Evolutionary conservation across 2,329 filamentous ascomycete species (phyloP).

Genomic region (Stemphylium beticola): DNA sequence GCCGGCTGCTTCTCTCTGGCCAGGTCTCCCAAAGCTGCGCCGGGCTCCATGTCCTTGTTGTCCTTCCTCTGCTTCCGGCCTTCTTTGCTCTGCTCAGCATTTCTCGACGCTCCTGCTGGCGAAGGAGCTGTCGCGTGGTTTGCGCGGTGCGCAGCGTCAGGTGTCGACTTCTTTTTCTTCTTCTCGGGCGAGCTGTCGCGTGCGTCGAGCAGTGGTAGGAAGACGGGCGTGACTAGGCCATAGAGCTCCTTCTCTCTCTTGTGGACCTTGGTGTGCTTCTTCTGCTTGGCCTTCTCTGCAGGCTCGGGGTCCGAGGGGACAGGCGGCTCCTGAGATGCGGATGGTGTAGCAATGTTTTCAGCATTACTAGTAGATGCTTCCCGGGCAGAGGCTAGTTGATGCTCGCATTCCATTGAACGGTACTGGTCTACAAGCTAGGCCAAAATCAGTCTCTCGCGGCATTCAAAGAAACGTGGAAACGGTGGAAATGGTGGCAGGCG

Average conservation of each 20-base stretch:
- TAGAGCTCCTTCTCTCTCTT: constrained; percentile 48
- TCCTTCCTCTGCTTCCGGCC: constrained; percentile 24
- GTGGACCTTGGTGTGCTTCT: constrained; percentile 46
- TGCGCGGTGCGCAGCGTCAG: constrained; percentile 13
- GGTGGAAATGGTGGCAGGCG: neutral
- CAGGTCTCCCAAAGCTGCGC: constrained; percentile 11
- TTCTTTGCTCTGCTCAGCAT: constrained; percentile 33
- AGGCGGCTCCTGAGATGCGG: constrained; percentile 2
- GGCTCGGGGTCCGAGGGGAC: constrained; percentile 18
- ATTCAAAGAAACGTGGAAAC: constrained; percentile 5
- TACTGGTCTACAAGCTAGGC: constrained; percentile 43
- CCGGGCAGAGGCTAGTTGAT: constrained; percentile 19
- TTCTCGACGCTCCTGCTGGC: constrained; percentile 19
- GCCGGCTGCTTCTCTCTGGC: constrained; percentile 18
- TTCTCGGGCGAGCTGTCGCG: constrained; percentile 31
- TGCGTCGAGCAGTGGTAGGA: constrained; percentile 46
- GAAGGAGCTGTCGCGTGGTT: constrained; percentile 14
- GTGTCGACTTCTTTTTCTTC: constrained; percentile 29
- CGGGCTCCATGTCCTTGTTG: constrained; percentile 24
- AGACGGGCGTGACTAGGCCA: constrained; percentile 45
- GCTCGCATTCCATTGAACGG: constrained; percentile 38
- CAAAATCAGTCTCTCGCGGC: constrained; percentile 30
- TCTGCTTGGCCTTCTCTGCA: constrained; percentile 38
- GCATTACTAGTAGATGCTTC: constrained; percentile 3
- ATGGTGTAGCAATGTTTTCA: constrained; percentile 3